Conservation (phyloP, 148 eudicot species). For the Rhododendron molle region DNA sequence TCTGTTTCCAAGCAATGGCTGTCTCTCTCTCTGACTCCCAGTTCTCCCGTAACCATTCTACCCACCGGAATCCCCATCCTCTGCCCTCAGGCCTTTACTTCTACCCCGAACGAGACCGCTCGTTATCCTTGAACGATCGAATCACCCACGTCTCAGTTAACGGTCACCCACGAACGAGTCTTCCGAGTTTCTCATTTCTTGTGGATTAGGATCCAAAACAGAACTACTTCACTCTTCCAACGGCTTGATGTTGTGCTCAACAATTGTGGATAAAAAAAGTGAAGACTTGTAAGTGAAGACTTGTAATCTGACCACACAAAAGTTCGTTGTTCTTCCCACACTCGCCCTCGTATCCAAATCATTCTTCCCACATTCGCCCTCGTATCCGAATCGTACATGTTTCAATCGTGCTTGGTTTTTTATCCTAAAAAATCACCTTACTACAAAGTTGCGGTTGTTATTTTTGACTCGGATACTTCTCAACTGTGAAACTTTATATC, state of each 20-base stretch:
- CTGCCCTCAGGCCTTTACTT: not conserved
- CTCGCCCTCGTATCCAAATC: not conserved
- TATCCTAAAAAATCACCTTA: not conserved
- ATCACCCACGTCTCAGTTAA: not conserved
- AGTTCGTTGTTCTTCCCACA: not conserved
- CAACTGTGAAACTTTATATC: too few species aligned
- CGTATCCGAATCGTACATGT: not conserved
- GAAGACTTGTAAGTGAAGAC: too few species aligned
- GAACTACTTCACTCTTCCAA: not conserved
- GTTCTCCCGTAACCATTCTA: not conserved
- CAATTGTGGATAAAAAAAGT: not conserved
- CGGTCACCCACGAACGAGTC: not conserved
- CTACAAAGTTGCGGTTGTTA: not conserved
- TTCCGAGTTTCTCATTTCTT: not conserved
- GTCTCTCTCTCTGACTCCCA: not conserved
- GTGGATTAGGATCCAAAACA: not conserved
- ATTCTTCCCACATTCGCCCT: not conserved
- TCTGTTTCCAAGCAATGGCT: not conserved
- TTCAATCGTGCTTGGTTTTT: not conserved
- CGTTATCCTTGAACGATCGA: not conserved
- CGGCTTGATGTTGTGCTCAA: not conserved
- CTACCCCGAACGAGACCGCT: too few species aligned
- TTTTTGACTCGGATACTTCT: too few species aligned
- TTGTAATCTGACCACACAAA: not conserved
- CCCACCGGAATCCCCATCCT: not conserved